Evolutionary conservation across 192 early-diverging fungal species (phyloP).

Genomic region (Entrophospora sp.): DNA sequence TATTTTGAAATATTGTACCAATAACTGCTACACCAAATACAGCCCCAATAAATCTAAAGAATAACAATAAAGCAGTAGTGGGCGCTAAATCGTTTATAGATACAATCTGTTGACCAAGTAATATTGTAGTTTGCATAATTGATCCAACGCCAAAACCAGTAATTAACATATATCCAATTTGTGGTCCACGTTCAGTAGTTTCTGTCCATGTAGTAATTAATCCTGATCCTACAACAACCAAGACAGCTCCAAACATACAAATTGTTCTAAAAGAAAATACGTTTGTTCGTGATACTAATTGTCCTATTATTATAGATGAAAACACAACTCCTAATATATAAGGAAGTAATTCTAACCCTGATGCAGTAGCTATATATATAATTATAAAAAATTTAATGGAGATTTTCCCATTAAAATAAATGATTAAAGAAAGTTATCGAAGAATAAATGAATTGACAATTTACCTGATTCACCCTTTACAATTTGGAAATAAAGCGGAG

Average conservation of each 20-base stretch:
- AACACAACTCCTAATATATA: constrained; percentile 67
- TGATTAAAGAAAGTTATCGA: too few species aligned
- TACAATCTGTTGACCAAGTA: constrained; percentile 67
- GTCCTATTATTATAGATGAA: constrained; percentile 56
- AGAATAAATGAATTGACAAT: too few species aligned
- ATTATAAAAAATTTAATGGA: neutral
- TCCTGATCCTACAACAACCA: constrained; percentile 54
- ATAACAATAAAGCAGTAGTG: constrained; percentile 60
- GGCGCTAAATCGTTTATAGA: constrained; percentile 56
- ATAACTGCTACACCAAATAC: constrained; percentile 59
- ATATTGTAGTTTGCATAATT: constrained; percentile 63
- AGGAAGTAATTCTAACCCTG: constrained; percentile 68
- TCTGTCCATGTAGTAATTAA: constrained; percentile 56
- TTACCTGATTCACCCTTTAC: constrained; percentile 50
- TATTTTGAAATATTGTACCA: constrained; percentile 62
- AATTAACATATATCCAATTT: constrained; percentile 57
- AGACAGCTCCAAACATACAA: constrained; percentile 48
- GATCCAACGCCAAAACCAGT: constrained; percentile 68
- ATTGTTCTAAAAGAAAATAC: constrained; percentile 53
- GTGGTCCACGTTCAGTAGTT: constrained; percentile 36
- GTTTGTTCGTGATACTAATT: constrained; percentile 38
- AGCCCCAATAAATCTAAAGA: constrained; percentile 37
- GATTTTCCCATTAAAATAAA: neutral
- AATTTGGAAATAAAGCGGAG: constrained; percentile 78
- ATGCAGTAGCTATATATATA: constrained; percentile 43